A percentile compares a stretch with the other conserved stretches of the same genome.
phyloP scores from a whole-genome alignment of 202 grass and related monocot species.

The Panicum hallii region DNA sequence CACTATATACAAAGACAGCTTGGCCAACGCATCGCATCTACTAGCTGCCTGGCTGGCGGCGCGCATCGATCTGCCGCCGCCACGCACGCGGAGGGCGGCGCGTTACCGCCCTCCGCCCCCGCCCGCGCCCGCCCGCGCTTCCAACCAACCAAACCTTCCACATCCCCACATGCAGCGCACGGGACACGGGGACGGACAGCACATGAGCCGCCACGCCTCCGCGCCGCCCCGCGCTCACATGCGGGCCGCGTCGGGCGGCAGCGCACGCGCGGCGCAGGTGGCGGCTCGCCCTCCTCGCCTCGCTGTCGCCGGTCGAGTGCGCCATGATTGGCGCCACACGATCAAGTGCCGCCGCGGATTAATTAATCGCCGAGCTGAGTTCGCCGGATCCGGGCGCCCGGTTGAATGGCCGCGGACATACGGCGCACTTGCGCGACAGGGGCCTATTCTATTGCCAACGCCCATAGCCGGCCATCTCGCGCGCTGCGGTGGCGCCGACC shows the following conservation, averaged over 20 bases:
- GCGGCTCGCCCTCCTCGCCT: background rate
- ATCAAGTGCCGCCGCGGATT: background rate
- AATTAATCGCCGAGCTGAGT: background rate
- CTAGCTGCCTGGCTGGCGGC: background rate
- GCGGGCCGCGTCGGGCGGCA: background rate
- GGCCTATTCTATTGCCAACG: background rate
- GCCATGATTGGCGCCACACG: slow-evolving; percentile 39
- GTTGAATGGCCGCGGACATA: slow-evolving; percentile 55
- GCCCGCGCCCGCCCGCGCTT: background rate
- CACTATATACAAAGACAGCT: background rate
- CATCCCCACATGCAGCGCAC: slow-evolving; percentile 19
- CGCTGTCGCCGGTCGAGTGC: background rate
- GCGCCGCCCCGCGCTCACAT: slow-evolving; percentile 32
- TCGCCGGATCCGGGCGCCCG: slow-evolving; percentile 31
- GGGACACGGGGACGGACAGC: slow-evolving; percentile 17
- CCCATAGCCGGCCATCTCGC: background rate
- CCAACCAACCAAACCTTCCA: slow-evolving; percentile 21
- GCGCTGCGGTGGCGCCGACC: slow-evolving; percentile 38
- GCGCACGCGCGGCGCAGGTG: slow-evolving; percentile 42
- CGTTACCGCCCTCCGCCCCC: background rate
- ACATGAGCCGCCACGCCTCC: slow-evolving; percentile 3
- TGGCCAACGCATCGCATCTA: background rate
- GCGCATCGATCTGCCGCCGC: background rate
- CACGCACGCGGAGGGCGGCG: slow-evolving; percentile 16
- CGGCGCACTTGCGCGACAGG: slow-evolving; percentile 57